Evolutionary conservation across 345 rosid species (phyloP).

Genomic region (Odontarrhena argentea): DNA sequence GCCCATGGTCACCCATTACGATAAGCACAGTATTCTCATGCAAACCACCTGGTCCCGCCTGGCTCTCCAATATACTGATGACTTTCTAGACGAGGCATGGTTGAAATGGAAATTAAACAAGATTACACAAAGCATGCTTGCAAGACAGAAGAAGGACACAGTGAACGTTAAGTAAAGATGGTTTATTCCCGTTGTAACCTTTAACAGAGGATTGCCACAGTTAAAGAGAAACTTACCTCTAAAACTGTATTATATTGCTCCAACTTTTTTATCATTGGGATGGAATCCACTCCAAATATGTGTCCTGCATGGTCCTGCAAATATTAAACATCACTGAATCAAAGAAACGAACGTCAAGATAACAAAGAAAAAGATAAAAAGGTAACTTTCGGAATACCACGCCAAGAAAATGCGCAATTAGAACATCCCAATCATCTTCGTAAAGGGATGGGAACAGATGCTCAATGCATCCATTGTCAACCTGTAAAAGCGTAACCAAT

Average conservation of each 20-base stretch:
- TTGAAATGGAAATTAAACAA: constrained; percentile 14
- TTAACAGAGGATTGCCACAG: background rate
- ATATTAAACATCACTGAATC: constrained; percentile 30
- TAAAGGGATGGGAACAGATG: constrained; percentile 70
- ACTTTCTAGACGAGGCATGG: constrained; percentile 54
- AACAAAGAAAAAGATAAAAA: constrained; percentile 21
- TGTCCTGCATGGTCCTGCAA: constrained; percentile 95
- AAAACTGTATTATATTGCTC: constrained; percentile 80
- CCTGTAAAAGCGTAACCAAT: constrained; percentile 46
- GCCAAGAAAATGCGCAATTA: constrained; percentile 95
- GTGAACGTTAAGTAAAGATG: constrained; percentile 7
- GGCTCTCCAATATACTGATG: constrained; percentile 56
- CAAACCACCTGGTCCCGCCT: constrained; percentile 74
- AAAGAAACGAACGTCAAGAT: constrained; percentile 15
- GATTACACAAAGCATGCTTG: constrained; percentile 20
- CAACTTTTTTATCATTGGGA: constrained; percentile 79
- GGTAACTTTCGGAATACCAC: constrained; percentile 56
- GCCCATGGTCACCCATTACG: constrained; percentile 99
- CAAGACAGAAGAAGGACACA: constrained; percentile 9
- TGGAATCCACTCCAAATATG: constrained; percentile 85
- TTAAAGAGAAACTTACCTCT: constrained; percentile 58
- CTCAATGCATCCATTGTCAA: constrained; percentile 89
- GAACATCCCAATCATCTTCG: constrained; percentile 91
- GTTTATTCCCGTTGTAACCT: background rate
- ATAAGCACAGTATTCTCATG: constrained; percentile 85